phyloP scores from a whole-genome alignment of 192 early-diverging fungal species.

The Podila clonocystis region DNA sequence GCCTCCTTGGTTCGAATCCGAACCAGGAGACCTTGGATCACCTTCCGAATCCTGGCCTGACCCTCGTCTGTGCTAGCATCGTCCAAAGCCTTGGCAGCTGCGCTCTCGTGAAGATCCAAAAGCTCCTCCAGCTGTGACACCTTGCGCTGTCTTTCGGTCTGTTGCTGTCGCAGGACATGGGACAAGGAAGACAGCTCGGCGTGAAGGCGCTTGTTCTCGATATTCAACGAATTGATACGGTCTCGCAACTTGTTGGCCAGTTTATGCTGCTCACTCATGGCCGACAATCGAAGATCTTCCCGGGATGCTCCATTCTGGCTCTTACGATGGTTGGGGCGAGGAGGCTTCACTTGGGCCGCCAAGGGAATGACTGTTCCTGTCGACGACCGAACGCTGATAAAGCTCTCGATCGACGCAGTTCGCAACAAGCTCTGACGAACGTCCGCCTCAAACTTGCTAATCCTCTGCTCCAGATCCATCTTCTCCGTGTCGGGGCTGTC shows the following conservation, averaged over 20 bases:
- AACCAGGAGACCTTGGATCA: constrained; percentile 46
- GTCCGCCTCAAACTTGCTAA: constrained; percentile 46
- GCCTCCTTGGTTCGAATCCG: constrained; percentile 49
- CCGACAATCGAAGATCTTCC: constrained; percentile 27
- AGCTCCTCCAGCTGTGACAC: constrained; percentile 39
- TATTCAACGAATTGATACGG: constrained; percentile 35
- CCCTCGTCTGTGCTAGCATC: constrained; percentile 44
- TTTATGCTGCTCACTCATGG: constrained; percentile 31
- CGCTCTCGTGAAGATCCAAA: constrained; percentile 40
- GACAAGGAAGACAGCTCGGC: constrained; percentile 28
- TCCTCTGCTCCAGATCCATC: constrained; percentile 38
- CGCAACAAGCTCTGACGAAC: constrained; percentile 39
- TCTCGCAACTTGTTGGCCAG: constrained; percentile 42
- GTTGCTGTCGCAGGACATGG: constrained; percentile 26
- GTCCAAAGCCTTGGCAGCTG: constrained; percentile 15
- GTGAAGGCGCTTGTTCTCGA: constrained; percentile 45
- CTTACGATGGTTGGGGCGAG: neutral
- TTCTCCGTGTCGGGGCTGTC: constrained; percentile 14
- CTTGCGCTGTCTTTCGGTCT: constrained; percentile 35
- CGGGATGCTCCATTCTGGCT: constrained; percentile 21
- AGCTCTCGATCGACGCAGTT: constrained; percentile 36
- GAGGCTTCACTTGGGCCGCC: constrained; percentile 23
- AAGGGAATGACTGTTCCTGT: constrained; percentile 34
- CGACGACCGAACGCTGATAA: constrained; percentile 36
- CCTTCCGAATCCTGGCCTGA: constrained; percentile 38